Evolutionary conservation across 2,329 filamentous ascomycete genomes (phyloP).

Genomic region (Blastomyces percursus): DNA sequence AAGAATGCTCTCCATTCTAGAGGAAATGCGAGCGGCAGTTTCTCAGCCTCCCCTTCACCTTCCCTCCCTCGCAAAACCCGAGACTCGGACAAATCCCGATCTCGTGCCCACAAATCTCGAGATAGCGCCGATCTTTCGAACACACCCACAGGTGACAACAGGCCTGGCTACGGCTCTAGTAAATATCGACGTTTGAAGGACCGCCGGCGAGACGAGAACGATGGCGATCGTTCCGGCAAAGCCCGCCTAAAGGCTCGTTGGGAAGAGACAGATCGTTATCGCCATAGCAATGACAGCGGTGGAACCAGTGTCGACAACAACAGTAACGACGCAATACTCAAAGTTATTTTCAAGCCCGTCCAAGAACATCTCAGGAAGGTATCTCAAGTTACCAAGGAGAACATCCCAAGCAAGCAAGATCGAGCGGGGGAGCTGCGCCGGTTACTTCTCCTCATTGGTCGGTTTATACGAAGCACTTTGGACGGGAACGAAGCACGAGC

Average conservation of each 20-base stretch:
- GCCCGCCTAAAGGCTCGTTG: conserved; percentile 8
- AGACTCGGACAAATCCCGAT: conserved; percentile 33
- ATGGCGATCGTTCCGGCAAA: conserved; percentile 13
- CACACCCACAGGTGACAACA: conserved; percentile 33
- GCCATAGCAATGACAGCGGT: conserved; percentile 17
- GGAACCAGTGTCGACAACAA: conserved; percentile 21
- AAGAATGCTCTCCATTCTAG: conserved; percentile 40
- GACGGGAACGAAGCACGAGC: conserved; percentile 29
- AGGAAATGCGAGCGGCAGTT: conserved; percentile 26
- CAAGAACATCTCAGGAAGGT: conserved; percentile 34
- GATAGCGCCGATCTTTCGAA: conserved; percentile 35
- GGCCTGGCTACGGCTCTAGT: conserved; percentile 10
- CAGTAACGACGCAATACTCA: conserved; percentile 29
- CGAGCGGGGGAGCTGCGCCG: conserved; percentile 35
- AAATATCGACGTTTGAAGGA: conserved; percentile 3
- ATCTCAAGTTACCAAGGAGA: conserved; percentile 37
- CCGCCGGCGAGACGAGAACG: conserved; percentile 12
- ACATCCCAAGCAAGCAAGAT: conserved; percentile 33
- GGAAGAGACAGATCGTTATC: conserved; percentile 17
- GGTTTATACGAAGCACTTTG: conserved; percentile 35
- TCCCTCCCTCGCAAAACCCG: conserved; percentile 33
- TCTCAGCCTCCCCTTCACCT: conserved; percentile 38
- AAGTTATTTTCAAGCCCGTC: conserved; percentile 38
- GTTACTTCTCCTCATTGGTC: conserved; percentile 36
- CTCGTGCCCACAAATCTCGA: conserved; percentile 31